A percentile compares a stretch with the other conserved stretches of the same genome.
Evolutionary conservation across 2,329 filamentous ascomycete genomes (phyloP).

Genomic region (Cladobotryum mycophilum): DNA sequence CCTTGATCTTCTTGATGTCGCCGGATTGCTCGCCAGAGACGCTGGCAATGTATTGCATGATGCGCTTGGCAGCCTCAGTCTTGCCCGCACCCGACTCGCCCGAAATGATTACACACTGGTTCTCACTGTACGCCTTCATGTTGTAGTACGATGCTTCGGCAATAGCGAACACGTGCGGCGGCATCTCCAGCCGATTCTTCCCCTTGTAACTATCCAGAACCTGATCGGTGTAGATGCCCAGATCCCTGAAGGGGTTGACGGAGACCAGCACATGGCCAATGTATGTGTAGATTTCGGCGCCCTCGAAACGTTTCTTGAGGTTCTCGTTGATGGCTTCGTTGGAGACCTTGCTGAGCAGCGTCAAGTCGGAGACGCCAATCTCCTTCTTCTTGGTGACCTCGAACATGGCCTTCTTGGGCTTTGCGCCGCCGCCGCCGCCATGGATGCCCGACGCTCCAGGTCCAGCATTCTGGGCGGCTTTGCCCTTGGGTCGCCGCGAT

Average conservation of each 20-base stretch:
- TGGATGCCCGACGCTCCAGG: conserved; percentile 32
- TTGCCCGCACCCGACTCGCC: conserved; percentile 97
- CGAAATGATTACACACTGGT: conserved; percentile 98
- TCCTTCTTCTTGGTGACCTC: conserved; percentile 98
- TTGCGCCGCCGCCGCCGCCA: conserved; percentile 40
- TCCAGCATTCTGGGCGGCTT: conserved; percentile 31
- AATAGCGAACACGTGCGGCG: conserved; percentile 95
- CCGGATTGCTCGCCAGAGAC: conserved; percentile 81
- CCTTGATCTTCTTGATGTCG: conserved; percentile 93
- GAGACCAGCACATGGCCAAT: conserved; percentile 99
- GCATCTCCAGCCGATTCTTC: conserved; percentile 92
- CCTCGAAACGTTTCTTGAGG: conserved; percentile 95
- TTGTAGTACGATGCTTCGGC: conserved; percentile 97
- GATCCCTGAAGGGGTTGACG: conserved; percentile 94
- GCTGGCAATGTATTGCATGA: conserved; percentile 99
- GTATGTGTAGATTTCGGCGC: conserved; percentile 98
- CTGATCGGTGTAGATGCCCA: conserved; percentile 95
- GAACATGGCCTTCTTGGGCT: conserved; percentile 92
- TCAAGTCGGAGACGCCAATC: conserved; percentile 95
- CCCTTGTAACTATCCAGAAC: conserved; percentile 92
- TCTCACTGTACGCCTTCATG: conserved; percentile 99
- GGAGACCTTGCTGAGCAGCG: conserved; percentile 94
- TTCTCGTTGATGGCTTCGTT: conserved; percentile 99
- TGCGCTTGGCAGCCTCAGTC: conserved; percentile 94
- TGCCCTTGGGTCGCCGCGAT: conserved; percentile 37